Evolutionary conservation across 2,329 filamentous ascomycete genomes (phyloP).

Genomic region (Phyllosticta ampelicida): DNA sequence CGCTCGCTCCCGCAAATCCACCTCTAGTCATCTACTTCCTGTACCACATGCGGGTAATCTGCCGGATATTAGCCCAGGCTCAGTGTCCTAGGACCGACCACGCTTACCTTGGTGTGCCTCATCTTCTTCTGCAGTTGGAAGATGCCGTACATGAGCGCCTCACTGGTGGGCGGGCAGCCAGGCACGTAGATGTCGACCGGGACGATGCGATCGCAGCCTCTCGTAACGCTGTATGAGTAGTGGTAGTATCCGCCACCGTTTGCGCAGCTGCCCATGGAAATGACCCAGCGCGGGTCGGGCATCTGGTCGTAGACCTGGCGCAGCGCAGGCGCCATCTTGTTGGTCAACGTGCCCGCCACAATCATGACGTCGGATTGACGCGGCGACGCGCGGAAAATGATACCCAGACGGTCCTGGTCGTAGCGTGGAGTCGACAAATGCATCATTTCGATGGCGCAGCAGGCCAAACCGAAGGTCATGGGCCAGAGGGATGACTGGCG

Average conservation of each 20-base stretch:
- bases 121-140: conserved; percentile 75
- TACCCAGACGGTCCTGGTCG: conserved; percentile 81
- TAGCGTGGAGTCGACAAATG: conserved; percentile 83
- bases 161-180: conserved; percentile 52
- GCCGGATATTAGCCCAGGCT: background rate
- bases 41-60: conserved; percentile 49
- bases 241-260: conserved; percentile 83
- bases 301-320: conserved; percentile 93
- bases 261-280: conserved; percentile 75
- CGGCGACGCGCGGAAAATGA: conserved; percentile 84
- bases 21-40: conserved; percentile 33
- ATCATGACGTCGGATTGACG: conserved; percentile 93
- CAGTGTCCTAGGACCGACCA: background rate
- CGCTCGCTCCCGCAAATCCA: background rate
- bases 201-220: conserved; percentile 70
- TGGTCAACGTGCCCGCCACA: conserved; percentile 82
- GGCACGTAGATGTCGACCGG: conserved; percentile 76
- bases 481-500: conserved; percentile 85
- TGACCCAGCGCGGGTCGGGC: conserved; percentile 82
- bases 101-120: conserved; percentile 39
- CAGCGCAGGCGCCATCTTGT: conserved; percentile 91
- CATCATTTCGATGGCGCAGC: conserved; percentile 93
- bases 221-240: conserved; percentile 70
- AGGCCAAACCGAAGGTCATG: conserved; percentile 82
- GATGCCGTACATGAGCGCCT: conserved; percentile 50